Evolutionary conservation across 768 basidiomycete species (phyloP), one percentile per base, ranked within the genome.

Genomic region (Plicaturopsis crispa): DNA sequence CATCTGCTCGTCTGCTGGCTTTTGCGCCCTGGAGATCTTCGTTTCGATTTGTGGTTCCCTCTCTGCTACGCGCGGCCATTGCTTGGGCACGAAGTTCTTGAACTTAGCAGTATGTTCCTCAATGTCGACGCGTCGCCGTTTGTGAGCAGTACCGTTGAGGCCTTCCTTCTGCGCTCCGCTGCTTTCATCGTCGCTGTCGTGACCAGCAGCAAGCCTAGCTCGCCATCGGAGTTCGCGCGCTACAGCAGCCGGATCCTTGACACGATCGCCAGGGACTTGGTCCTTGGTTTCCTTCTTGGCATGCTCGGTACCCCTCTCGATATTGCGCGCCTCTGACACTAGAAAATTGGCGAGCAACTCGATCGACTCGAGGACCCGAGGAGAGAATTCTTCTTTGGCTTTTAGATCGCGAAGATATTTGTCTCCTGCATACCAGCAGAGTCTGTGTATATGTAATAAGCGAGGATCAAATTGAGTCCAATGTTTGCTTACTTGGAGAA

Each of bases 371-470:
- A 94, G 63, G 5, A 92, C 71, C 24, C 90, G 78, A 7, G 61
- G 48, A 5, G 69, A 47, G 35, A 74, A 67, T 33, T 74, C 70
- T 45, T 69, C 70, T 7, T 67, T 65, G 23, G 68, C 62, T 54
- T 76, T 82, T 23, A 94, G 60, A 45, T 87, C 83, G 28, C 80
- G 73, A 34, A 84, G 62, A 55, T 82, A 84, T 49, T 80, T 83
- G 48, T 92, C 86, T 2, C 78, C 90, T 10, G 85, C 84, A 51
- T 91, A 93, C 90, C 89, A 93, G 47, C 85, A 88, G 14, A 94
- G 68, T 59, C 88, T 92, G 44, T 26, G 19, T 4, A 12, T 36
- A 30, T 33, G 31, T n/a, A n/a, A n/a, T n/a, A n/a, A n/a, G n/a
- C n/a, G n/a, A n/a, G n/a, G n/a, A n/a, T n/a, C n/a, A n/a, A n/a